phyloP scores from a whole-genome alignment of 192 early-diverging fungal species.

The Umbelopsis vinacea region DNA sequence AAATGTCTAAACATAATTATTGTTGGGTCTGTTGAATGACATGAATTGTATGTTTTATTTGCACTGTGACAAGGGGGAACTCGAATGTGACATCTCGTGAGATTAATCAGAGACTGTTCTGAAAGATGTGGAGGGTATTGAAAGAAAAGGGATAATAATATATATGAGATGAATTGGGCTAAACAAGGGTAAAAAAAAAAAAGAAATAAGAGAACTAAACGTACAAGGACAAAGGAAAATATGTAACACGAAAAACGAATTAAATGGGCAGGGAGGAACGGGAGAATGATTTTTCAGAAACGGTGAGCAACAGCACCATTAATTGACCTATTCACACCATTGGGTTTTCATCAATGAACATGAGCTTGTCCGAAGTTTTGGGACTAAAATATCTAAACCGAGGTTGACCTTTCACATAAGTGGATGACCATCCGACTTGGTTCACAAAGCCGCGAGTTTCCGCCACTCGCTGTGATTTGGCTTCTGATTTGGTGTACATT shows the following conservation, averaged over 20 bases:
- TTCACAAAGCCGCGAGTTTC: not conserved
- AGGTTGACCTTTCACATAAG: conserved; percentile 32
- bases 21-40: not conserved
- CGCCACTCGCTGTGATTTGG: conserved; percentile 3
- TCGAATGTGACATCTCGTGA: not conserved
- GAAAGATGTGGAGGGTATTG: not conserved
- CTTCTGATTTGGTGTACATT: conserved; percentile 16
- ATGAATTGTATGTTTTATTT: conserved; percentile 5
- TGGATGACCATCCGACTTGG: conserved; percentile 12
- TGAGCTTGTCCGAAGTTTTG: conserved; percentile 41
- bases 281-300: not conserved
- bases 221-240: conserved; percentile 5
- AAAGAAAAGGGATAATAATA: conserved; percentile 2
- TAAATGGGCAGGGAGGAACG: not conserved
- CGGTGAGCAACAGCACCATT: not conserved
- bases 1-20: not conserved
- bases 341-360: conserved; percentile 47
- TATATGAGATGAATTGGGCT: not conserved
- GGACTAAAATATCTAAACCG: conserved; percentile 48
- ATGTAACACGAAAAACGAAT: conserved; percentile 5
- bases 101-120: not conserved
- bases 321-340: conserved; percentile 4
- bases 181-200: too few relatives aligned
- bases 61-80: not conserved
- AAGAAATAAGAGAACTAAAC: not conserved